These are phyloP conservation scores for Trichoderma pleuroti DNA, from an alignment of 2,329 filamentous ascomycete genomes.

Conservation along the genomic window DNA sequence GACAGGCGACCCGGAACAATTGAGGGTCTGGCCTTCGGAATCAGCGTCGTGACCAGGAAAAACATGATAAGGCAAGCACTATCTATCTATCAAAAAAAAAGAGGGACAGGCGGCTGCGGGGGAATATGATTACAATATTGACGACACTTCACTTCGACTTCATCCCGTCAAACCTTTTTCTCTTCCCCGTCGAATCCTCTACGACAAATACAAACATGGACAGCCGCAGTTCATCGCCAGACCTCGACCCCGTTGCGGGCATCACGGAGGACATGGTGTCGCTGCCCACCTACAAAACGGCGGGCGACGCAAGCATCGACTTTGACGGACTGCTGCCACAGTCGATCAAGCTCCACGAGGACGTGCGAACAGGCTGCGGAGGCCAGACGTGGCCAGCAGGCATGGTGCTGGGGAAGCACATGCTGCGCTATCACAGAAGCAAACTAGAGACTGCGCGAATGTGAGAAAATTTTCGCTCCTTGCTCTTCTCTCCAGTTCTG, in stretches of 20 bases:
- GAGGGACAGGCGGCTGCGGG: slow-evolving; percentile 13
- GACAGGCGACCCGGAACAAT: slow-evolving; percentile 21
- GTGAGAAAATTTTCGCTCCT: slow-evolving; percentile 50
- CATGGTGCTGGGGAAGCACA: slow-evolving; percentile 80
- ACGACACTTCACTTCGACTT: neutral
- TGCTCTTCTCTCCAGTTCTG: neutral
- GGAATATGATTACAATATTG: neutral
- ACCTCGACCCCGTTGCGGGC: slow-evolving; percentile 45
- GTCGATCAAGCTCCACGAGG: slow-evolving; percentile 76
- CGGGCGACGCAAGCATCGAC: slow-evolving; percentile 50
- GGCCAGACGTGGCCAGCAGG: slow-evolving; percentile 94
- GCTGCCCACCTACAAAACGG: slow-evolving; percentile 56
- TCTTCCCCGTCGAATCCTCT: neutral
- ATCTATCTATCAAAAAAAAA: slow-evolving; percentile 6
- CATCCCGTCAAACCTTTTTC: neutral
- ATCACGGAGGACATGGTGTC: slow-evolving; percentile 56
- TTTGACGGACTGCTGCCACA: slow-evolving; percentile 72
- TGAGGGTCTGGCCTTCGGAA: slow-evolving; percentile 21
- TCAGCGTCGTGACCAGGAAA: slow-evolving; percentile 15
- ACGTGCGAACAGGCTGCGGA: slow-evolving; percentile 83
- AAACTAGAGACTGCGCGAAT: slow-evolving; percentile 65
- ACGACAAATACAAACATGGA: neutral
- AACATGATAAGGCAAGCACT: slow-evolving; percentile 7
- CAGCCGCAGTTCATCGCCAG: slow-evolving; percentile 43
- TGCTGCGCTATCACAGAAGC: slow-evolving; percentile 70